These are phyloP conservation scores for Trifolium fragiferum DNA, from an alignment of 306 rosid species.

Conservation along the genomic window DNA sequence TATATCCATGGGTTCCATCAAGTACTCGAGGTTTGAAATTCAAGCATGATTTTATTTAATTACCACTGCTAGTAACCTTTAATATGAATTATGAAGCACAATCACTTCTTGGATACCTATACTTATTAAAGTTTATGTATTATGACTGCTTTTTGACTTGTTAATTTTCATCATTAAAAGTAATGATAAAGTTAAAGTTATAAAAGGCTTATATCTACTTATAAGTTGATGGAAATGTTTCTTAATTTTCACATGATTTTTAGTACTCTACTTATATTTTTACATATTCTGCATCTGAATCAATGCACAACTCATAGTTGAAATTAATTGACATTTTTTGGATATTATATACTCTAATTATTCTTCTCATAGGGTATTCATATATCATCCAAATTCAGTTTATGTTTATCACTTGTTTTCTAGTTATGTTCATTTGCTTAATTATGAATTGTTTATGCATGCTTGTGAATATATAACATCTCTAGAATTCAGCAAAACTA, in stretches of 20 bases:
- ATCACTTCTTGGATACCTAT: conserved; percentile 56
- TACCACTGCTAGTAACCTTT: neutral
- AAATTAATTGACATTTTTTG: no score
- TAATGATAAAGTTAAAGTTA: conserved; percentile 41
- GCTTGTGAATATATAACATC: neutral
- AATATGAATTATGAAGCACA: no score
- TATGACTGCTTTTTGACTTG: conserved; percentile 48
- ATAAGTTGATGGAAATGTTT: conserved; percentile 35
- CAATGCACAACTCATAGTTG: neutral
- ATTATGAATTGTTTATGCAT: conserved; percentile 5
- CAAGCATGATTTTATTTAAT: conserved; percentile 48
- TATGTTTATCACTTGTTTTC: conserved; percentile 6
- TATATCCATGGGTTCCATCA: conserved; percentile 92
- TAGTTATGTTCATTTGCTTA: neutral
- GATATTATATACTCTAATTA: neutral
- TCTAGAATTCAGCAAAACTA: neutral
- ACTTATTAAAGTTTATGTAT: conserved; percentile 52
- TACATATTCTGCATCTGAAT: neutral
- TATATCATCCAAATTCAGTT: neutral
- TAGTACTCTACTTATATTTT: neutral
- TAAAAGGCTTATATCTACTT: conserved; percentile 36
- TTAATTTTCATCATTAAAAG: conserved; percentile 45
- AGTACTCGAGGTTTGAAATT: conserved; percentile 92
- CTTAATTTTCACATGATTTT: neutral
- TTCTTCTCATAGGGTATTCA: neutral